Evolutionary conservation across 129 eudicot genomes (phyloP).

Genomic region (Helichrysum umbraculigerum): DNA sequence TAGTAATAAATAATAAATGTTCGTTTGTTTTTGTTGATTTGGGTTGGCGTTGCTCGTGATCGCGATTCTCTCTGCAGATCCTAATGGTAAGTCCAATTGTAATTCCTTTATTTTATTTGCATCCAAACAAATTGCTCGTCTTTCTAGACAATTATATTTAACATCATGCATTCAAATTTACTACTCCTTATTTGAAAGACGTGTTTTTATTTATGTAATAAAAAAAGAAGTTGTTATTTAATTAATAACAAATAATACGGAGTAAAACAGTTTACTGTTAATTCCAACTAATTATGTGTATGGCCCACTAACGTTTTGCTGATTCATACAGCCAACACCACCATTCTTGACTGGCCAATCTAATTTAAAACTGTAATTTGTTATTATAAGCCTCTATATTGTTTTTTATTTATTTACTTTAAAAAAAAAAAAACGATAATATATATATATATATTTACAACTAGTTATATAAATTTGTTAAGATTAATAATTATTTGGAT

Average conservation of each 20-base stretch:
- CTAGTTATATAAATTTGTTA: background rate
- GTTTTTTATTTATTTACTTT: too few species aligned
- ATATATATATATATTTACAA: too few species aligned
- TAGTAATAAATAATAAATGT: background rate
- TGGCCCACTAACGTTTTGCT: constrained; percentile 35
- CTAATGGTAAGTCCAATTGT: constrained; percentile 55
- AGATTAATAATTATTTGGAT: background rate
- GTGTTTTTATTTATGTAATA: too few species aligned
- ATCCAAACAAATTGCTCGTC: background rate
- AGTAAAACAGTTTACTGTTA: too few species aligned
- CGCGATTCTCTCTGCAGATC: constrained; percentile 51
- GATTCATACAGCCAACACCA: constrained; percentile 22
- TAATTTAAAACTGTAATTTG: too few species aligned
- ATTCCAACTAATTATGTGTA: constrained; percentile 17
- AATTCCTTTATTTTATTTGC: background rate
- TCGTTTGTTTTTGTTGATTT: constrained; percentile 14
- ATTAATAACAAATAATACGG: too few species aligned
- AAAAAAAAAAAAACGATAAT: too few species aligned
- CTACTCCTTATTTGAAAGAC: too few species aligned
- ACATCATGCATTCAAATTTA: background rate
- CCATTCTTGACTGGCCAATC: constrained; percentile 20
- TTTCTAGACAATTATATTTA: background rate
- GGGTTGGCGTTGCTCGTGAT: constrained; percentile 28
- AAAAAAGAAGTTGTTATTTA: too few species aligned
- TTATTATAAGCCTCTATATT: constrained; percentile 15